These are phyloP conservation scores for Apiotrichum siamense DNA, from an alignment of 1,284 basidiomycete species.

Conservation along the genomic window DNA sequence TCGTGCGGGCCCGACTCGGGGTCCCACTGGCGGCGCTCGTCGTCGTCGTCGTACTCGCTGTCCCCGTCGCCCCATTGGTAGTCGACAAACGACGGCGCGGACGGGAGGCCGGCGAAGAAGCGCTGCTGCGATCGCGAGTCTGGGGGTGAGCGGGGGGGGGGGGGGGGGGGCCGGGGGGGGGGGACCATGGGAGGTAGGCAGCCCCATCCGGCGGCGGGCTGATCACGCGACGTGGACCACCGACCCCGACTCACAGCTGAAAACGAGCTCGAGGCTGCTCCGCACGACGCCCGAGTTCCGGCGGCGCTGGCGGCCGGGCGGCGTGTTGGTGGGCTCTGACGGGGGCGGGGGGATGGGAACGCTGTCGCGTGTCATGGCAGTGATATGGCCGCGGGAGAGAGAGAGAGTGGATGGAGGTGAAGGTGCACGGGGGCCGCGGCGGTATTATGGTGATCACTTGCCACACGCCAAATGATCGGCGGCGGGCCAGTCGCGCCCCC, in stretches of 20 bases:
- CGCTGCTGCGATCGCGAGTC: constrained; percentile 46
- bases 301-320: neutral
- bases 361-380: constrained; percentile 7
- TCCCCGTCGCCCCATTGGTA: constrained; percentile 15
- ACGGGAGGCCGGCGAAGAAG: constrained; percentile 34
- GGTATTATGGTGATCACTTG: no score
- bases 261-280: constrained; percentile 45
- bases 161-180: no score
- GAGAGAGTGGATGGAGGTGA: neutral
- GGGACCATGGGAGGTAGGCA: no score
- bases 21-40: constrained; percentile 15
- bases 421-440: no score
- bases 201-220: no score
- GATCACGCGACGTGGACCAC: no score
- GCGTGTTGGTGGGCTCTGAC: neutral
- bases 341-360: constrained; percentile 11
- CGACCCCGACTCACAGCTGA: constrained; percentile 38
- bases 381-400: neutral
- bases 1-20: constrained; percentile 16
- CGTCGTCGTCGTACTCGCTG: neutral
- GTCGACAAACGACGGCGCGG: constrained; percentile 44
- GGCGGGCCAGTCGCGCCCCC: no score
- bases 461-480: no score
- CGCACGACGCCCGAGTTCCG: constrained; percentile 26
- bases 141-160: constrained; percentile 13